Evolutionary conservation across 2,329 filamentous ascomycete species (phyloP), one percentile per base, ranked within the genome.

Genomic region (Colletotrichum sp.): DNA sequence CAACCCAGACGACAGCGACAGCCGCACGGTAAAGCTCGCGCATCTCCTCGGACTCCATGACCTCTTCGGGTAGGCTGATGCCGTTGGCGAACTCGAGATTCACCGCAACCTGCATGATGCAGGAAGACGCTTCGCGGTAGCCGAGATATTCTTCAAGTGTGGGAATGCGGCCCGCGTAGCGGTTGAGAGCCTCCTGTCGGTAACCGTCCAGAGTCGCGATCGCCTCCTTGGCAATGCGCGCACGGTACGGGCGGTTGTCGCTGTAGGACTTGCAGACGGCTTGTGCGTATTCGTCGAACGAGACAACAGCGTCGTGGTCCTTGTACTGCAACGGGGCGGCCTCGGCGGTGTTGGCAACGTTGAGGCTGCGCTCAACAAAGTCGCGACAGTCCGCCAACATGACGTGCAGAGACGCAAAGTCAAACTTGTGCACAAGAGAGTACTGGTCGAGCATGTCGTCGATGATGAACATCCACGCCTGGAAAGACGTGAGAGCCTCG

Each of bases 401-500:
- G 18, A 75, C 39, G n/a, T 75, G 63, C 26, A 75, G 13, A 0
- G 69, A 24, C 12, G 24, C 36, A 4, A 72, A 72, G 26, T 75
- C 63, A 7, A 75, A 75, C 6, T 67, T 72, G 4, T 68, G 30
- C 18, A 68, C 39, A 2, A 75, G 55, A 0, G 73, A 67, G 30
- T 75, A 75, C 63, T 75, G 73, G 32, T 75, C 72, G 2, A 72
- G 57, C 68, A 75, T 72, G 36, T 72, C 73, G 26, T 75, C 68
- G 24, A 72, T 63, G 24, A 75, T 72, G 6, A 75, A 75, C 73
- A 75, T 72, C 63, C 68, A 75, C 1, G 57, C 73, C 12, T 75
- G 69, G 43, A 75, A 75, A 4, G 73, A 75, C 3, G 73, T 72
- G 7, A 75, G 63, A n/a, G 73, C 73, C 21, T 72, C 43, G 34